Percentiles rank a stretch among this genome's conserved stretches.
Conservation (phyloP, 495 filamentous ascomycete genomes). For the Oidiodendron maius region DNA sequence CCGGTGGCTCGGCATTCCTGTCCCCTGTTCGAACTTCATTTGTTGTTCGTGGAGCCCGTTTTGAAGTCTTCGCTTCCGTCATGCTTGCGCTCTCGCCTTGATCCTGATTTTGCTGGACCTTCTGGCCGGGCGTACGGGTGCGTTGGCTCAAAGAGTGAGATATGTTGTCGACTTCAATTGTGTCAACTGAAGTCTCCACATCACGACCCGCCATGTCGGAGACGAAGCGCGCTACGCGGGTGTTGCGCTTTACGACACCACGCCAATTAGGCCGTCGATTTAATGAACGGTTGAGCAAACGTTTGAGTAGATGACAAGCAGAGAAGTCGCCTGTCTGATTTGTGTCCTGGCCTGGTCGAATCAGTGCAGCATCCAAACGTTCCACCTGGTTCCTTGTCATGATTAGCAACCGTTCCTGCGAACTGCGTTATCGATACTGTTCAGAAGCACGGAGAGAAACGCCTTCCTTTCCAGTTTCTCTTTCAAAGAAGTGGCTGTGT, state of each 20-base stretch:
- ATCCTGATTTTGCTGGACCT: not conserved
- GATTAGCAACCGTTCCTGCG: no score
- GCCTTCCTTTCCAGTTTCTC: no score
- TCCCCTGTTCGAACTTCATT: not conserved
- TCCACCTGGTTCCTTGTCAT: no score
- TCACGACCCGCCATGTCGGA: slow-evolving; percentile 2
- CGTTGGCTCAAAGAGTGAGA: not conserved
- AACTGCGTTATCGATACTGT: no score
- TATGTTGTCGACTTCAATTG: not conserved
- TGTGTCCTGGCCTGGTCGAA: no score
- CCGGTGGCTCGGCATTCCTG: not conserved
- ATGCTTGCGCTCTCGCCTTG: not conserved
- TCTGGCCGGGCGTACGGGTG: slow-evolving; percentile 1
- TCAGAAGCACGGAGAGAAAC: no score
- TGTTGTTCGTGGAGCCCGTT: not conserved
- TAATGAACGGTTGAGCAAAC: slow-evolving; percentile 1
- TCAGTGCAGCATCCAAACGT: no score
- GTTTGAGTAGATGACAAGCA: no score
- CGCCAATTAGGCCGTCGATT: slow-evolving; percentile 2
- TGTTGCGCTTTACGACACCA: slow-evolving; percentile 1
- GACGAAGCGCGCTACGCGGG: not conserved
- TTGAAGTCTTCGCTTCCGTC: slow-evolving; percentile 1
- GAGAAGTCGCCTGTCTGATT: no score
- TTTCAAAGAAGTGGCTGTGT: no score
- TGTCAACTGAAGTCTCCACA: not conserved